Evolutionary conservation across 495 filamentous ascomycete species (phyloP).

Genomic region (Amniculicola lignicola): DNA sequence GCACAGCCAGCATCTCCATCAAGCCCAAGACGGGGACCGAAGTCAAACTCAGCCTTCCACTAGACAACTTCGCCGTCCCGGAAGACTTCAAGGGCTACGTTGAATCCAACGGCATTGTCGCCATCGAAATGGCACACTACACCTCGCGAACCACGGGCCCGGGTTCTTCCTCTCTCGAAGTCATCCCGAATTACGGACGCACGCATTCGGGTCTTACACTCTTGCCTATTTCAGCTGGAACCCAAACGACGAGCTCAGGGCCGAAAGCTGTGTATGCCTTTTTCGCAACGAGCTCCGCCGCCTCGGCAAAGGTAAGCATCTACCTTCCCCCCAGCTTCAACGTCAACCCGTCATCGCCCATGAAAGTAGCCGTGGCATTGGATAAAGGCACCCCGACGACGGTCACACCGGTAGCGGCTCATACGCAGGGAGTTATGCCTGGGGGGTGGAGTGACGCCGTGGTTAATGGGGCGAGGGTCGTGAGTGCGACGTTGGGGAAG

Average conservation of each 20-base stretch:
- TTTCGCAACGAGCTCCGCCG: constrained; percentile 7
- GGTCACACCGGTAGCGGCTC: constrained; percentile 13
- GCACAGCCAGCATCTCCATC: constrained; percentile 15
- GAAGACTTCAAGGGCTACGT: constrained; percentile 20
- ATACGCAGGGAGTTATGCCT: constrained; percentile 20
- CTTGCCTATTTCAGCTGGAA: constrained; percentile 5
- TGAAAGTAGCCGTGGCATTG: constrained; percentile 19
- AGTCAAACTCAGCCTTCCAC: constrained; percentile 12
- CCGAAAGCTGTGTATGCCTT: constrained; percentile 21
- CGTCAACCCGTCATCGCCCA: constrained; percentile 10
- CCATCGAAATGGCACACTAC: constrained; percentile 19
- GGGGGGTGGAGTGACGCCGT: constrained; percentile 20
- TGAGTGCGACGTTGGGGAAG: constrained; percentile 4
- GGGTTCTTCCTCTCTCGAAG: background rate
- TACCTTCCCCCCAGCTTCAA: constrained; percentile 24
- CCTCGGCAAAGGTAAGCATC: constrained; percentile 14
- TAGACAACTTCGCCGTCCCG: constrained; percentile 19
- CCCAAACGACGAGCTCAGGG: constrained; percentile 9
- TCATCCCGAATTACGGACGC: constrained; percentile 29
- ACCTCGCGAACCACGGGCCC: constrained; percentile 7
- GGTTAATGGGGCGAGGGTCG: constrained; percentile 19
- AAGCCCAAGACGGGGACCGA: constrained; percentile 19
- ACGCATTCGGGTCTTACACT: constrained; percentile 24
- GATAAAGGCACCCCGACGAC: constrained; percentile 21
- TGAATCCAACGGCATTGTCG: constrained; percentile 27